Evolutionary conservation across 208 protist genomes (phyloP), one percentile per base, ranked within the genome.

Genomic region (Wallacemonas sp.): DNA sequence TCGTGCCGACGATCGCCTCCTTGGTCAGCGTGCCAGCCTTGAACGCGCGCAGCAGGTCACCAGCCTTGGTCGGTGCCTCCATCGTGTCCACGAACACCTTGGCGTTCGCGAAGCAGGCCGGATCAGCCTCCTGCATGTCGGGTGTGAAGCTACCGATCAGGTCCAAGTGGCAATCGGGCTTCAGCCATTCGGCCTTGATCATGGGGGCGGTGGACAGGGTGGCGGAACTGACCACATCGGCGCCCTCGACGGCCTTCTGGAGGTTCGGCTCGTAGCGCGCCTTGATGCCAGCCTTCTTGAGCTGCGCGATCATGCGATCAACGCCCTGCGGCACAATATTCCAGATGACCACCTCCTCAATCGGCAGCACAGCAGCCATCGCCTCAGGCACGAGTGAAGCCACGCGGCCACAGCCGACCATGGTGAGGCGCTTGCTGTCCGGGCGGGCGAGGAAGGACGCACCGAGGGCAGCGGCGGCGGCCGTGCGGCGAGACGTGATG

Each of bases 11-110:
- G 23, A 66, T 66, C 26, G 1, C 46, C 14, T 55, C 61, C 44
- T 66, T 52, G n/a, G 41, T 47, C 29, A 66, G 46, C 9, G 61
- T 66, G 61, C 61, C 61, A 33, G 61, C 61, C 61, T 66, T 55
- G 61, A 66, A 66, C 19, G 61, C 61, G 8, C 46, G 38, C 24
- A 66, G 61, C 4, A 66, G 61, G 26, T 66, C 61, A 38, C 61
- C 61, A 30, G 61, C 9, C 46, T 66, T 66, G n/a, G 41, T 54
- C 12, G 61, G 41, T 21, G 61, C 61, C 43, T 66, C 62, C 46
- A 58, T 1, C n/a, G 47, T 56, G 36, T 68, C 48, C 24, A 43
- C 43, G 33, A 44, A 68, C 16, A 58, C 62, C 26, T 34, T 36
- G 23, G 48, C 47, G 36, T 41, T 46, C 16, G 47, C 62, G 36